Conservation (phyloP, 805 yeast genomes). For the Schwanniomyces vanrijiae region DNA sequence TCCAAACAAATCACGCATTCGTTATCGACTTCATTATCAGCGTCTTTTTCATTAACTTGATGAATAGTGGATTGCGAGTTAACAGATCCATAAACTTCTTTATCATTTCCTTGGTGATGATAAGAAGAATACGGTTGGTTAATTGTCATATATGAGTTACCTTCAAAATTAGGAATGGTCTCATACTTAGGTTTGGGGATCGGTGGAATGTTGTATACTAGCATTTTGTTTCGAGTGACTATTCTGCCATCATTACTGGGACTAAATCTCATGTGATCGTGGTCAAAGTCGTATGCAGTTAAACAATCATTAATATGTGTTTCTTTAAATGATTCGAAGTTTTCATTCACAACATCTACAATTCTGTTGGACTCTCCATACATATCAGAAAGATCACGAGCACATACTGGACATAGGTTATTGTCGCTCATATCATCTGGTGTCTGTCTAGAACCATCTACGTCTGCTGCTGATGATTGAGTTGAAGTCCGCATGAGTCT, state of each 20-base stretch:
- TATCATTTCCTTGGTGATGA: background rate
- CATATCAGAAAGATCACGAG: constrained; percentile 25
- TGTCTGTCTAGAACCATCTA: constrained; percentile 6
- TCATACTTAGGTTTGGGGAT: constrained; percentile 42
- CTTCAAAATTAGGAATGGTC: constrained; percentile 18
- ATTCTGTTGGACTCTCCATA: constrained; percentile 11
- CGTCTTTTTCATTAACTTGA: constrained; percentile 12
- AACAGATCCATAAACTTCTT: constrained; percentile 18
- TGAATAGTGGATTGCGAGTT: constrained; percentile 18
- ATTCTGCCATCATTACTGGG: constrained; percentile 17
- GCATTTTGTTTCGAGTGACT: constrained; percentile 70
- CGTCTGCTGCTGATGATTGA: constrained; percentile 13
- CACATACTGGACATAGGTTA: constrained; percentile 43
- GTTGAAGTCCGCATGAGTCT: constrained; percentile 19
- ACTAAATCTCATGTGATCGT: constrained; percentile 48
- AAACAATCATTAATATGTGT: constrained; percentile 74
- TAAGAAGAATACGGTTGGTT: constrained; percentile 1
- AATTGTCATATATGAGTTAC: constrained; percentile 18
- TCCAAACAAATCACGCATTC: constrained; percentile 96
- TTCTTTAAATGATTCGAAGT: constrained; percentile 48
- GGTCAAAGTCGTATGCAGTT: constrained; percentile 65
- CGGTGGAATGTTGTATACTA: constrained; percentile 66
- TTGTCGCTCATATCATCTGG: constrained; percentile 29
- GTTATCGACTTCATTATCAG: constrained; percentile 41
- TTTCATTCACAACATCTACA: constrained; percentile 14